Percentiles rank a stretch among this genome's conserved stretches.
These are phyloP conservation scores for Populus hybrid DNA, from an alignment of 441 rosid species.

Conservation along the genomic window DNA sequence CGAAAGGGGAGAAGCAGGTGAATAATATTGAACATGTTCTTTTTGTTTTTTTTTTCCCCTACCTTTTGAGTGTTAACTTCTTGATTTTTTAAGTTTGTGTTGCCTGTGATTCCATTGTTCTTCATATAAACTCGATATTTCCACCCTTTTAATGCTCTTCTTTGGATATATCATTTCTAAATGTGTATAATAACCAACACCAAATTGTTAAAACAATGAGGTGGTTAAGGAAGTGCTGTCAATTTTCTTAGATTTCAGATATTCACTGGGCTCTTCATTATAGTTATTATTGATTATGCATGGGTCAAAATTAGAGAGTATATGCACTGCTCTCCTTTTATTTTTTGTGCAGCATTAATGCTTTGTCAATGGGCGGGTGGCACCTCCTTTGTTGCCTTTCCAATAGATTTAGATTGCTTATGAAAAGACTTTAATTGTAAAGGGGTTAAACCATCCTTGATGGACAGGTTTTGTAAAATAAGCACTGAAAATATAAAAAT, in stretches of 20 bases:
- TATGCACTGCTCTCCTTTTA: background rate
- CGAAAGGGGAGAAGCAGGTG: slow-evolving; percentile 51
- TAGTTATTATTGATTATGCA: background rate
- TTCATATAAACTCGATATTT: background rate
- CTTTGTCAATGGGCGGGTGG: background rate
- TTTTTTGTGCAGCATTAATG: background rate
- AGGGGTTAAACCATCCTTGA: background rate
- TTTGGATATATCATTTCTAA: background rate
- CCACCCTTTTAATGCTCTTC: slow-evolving; percentile 4
- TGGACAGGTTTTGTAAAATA: background rate
- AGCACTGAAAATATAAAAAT: background rate
- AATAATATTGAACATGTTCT: slow-evolving; percentile 17
- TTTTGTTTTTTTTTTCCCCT: background rate
- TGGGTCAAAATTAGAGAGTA: background rate
- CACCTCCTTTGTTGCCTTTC: background rate
- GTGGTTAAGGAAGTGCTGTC: background rate
- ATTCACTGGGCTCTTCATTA: background rate
- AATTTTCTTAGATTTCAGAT: background rate
- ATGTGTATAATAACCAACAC: background rate
- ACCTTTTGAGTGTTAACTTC: background rate
- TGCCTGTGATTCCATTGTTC: background rate
- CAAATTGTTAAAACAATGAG: background rate
- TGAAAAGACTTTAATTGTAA: background rate
- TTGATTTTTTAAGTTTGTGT: slow-evolving; percentile 6
- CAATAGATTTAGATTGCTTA: background rate